Conservation (phyloP, 768 basidiomycete species). For the Krasilnikovozyma curviuscula region DNA sequence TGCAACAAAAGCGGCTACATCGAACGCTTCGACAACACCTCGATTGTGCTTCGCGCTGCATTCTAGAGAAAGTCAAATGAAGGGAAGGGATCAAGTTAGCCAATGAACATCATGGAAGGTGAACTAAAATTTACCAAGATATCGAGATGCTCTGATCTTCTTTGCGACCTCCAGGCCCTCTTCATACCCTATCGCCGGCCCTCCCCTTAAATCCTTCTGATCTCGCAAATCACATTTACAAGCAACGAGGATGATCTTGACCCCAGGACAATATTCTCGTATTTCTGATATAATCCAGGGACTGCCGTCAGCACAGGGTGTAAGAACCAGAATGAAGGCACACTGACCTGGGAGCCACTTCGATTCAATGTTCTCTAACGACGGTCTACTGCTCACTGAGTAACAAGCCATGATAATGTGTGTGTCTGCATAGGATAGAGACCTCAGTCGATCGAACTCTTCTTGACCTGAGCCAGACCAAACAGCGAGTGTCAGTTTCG, state of each 20-base stretch:
- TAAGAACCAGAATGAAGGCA: neutral
- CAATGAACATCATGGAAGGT: neutral
- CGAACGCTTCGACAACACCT: slow-evolving; percentile 80
- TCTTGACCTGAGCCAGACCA: slow-evolving; percentile 68
- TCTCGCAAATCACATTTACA: slow-evolving; percentile 88
- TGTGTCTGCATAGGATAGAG: slow-evolving; percentile 89
- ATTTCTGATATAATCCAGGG: slow-evolving; percentile 82
- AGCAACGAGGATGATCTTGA: slow-evolving; percentile 89
- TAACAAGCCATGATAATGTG: slow-evolving; percentile 94
- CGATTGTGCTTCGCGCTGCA: slow-evolving; percentile 95
- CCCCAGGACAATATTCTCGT: slow-evolving; percentile 71
- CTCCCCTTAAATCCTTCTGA: slow-evolving; percentile 44
- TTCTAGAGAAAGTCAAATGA: slow-evolving; percentile 35
- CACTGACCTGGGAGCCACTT: slow-evolving; percentile 37
- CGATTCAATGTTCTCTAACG: slow-evolving; percentile 82
- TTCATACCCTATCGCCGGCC: slow-evolving; percentile 70
- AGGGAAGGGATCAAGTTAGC: neutral
- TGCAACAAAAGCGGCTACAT: slow-evolving; percentile 38
- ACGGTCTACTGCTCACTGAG: slow-evolving; percentile 75
- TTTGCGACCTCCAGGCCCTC: slow-evolving; percentile 49
- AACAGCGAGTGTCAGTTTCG: no score
- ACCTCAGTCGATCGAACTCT: slow-evolving; percentile 82
- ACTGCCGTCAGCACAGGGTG: neutral
- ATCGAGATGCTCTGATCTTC: slow-evolving; percentile 40
- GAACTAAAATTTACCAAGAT: slow-evolving; percentile 45